These are phyloP conservation scores for Globomyces pollinis-pini DNA, from an alignment of 192 early-diverging fungal genomes.

Conservation along the genomic window DNA sequence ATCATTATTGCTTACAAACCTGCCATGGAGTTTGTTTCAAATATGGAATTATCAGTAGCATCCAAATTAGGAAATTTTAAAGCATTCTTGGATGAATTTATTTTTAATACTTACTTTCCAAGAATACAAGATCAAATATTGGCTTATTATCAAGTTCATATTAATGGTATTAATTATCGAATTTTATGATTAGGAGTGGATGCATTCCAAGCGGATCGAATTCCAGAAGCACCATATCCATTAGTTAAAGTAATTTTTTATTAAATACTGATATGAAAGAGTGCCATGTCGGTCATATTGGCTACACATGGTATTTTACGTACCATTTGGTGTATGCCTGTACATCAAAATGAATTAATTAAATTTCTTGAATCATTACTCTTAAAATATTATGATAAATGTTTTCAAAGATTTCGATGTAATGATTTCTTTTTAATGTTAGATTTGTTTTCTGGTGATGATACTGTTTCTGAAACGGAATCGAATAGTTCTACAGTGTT, in stretches of 20 bases:
- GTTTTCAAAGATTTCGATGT: constrained; percentile 31
- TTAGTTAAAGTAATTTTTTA: constrained; percentile 51
- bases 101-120: constrained; percentile 72
- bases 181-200: too few species aligned
- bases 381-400: constrained; percentile 64
- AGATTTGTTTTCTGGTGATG: not conserved
- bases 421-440: too few species aligned
- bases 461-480: constrained; percentile 34
- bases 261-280: constrained; percentile 47
- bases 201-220: constrained; percentile 36
- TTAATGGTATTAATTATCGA: constrained; percentile 59
- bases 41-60: constrained; percentile 45
- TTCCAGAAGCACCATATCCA: constrained; percentile 44
- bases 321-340: constrained; percentile 55
- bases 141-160: constrained; percentile 58
- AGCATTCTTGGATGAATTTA: constrained; percentile 68
- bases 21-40: constrained; percentile 52
- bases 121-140: constrained; percentile 77
- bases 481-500: constrained; percentile 32
- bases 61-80: constrained; percentile 46
- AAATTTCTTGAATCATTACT: constrained; percentile 61
- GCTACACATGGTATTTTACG: constrained; percentile 59
- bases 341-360: constrained; percentile 62
- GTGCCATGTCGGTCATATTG: constrained; percentile 47
- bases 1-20: constrained; percentile 63